phyloP scores from a whole-genome alignment of 2,329 filamentous ascomycete genomes.

The Beauveria sp. region DNA sequence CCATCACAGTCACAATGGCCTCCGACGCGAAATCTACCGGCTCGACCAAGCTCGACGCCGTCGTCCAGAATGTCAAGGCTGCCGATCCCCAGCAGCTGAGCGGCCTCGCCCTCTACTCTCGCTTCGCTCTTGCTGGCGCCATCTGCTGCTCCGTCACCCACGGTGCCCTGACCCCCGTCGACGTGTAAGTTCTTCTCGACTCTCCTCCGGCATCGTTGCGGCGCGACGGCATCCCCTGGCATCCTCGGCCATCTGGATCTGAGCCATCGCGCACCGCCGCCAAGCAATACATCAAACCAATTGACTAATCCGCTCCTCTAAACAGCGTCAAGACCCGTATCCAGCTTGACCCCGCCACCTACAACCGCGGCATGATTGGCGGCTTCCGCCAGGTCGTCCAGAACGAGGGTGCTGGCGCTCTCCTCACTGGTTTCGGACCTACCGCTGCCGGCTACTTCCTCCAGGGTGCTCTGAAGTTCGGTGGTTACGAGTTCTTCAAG shows the following conservation, averaged over 20 bases:
- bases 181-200: slow-evolving; percentile 74
- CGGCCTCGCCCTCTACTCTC: slow-evolving; percentile 72
- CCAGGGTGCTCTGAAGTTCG: slow-evolving; percentile 81
- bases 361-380: slow-evolving; percentile 75
- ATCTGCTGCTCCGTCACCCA: slow-evolving; percentile 98
- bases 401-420: slow-evolving; percentile 70
- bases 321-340: slow-evolving; percentile 80
- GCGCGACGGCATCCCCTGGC: not conserved
- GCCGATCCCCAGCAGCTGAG: slow-evolving; percentile 35
- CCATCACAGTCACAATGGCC: slow-evolving; percentile 33
- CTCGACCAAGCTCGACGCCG: slow-evolving; percentile 38
- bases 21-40: slow-evolving; percentile 27
- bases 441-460: slow-evolving; percentile 80
- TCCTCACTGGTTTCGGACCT: slow-evolving; percentile 72
- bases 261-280: not conserved
- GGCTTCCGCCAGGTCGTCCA: slow-evolving; percentile 72
- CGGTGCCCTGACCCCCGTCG: slow-evolving; percentile 92
- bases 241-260: not conserved
- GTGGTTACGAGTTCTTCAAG: slow-evolving; percentile 89
- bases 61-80: slow-evolving; percentile 35
- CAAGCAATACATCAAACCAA: not conserved
- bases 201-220: not conserved
- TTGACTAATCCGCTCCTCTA: slow-evolving; percentile 13
- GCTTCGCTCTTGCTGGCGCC: slow-evolving; percentile 95
- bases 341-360: slow-evolving; percentile 75